These are phyloP conservation scores for Colletotrichum zoysiae DNA, from an alignment of 2,329 filamentous ascomycete genomes.

Conservation along the genomic window DNA sequence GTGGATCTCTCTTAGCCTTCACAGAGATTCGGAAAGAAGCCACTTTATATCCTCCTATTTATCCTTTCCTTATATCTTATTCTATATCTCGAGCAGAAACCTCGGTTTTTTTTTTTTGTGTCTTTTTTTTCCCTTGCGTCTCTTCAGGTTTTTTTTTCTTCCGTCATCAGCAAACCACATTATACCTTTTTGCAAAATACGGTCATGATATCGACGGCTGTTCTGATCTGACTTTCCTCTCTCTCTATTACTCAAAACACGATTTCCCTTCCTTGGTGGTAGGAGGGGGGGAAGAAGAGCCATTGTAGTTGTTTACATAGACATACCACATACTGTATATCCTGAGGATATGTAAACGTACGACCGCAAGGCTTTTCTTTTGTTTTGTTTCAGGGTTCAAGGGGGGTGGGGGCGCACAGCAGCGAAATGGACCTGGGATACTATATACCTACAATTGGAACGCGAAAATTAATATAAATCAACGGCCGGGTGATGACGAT, in stretches of 20 bases:
- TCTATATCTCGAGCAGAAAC: constrained; percentile 25
- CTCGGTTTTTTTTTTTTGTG: neutral
- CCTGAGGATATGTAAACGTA: constrained; percentile 1
- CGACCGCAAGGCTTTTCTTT: constrained; percentile 1
- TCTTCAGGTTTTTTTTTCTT: constrained; percentile 20
- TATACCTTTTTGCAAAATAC: constrained; percentile 30
- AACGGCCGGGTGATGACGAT: neutral
- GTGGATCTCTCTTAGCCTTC: constrained; percentile 24
- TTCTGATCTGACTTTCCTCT: constrained; percentile 12
- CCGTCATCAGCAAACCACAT: neutral
- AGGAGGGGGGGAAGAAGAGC: neutral
- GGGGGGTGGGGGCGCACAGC: constrained; percentile 1
- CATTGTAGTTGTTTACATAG: constrained; percentile 16
- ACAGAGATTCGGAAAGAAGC: constrained; percentile 33
- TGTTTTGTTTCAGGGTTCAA: neutral
- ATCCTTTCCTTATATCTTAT: constrained; percentile 41
- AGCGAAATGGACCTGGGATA: constrained; percentile 12
- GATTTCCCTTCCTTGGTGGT: constrained; percentile 13
- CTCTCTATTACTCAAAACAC: neutral
- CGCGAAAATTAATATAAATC: constrained; percentile 11
- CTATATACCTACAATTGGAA: constrained; percentile 15
- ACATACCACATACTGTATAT: constrained; percentile 6
- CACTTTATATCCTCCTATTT: constrained; percentile 38
- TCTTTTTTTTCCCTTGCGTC: constrained; percentile 24
- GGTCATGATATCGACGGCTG: constrained; percentile 39